Percentiles rank a stretch among this genome's conserved stretches.
Conservation (phyloP, 495 filamentous ascomycete species). For the Hypoxylon trugodes region DNA sequence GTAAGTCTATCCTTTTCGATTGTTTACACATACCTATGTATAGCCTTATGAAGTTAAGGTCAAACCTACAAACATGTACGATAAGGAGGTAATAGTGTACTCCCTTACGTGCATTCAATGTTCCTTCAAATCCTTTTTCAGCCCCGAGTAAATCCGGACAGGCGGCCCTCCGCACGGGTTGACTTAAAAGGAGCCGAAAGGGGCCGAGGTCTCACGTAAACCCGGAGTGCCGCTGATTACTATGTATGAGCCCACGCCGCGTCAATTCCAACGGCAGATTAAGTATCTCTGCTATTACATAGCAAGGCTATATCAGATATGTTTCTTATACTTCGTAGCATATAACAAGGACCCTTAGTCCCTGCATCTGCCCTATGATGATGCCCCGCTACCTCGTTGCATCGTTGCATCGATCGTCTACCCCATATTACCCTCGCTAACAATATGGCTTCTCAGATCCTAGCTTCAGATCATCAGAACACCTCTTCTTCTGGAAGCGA, state of each 20-base stretch:
- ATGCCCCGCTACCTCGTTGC: constrained; percentile 11
- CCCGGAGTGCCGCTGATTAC: constrained; percentile 36
- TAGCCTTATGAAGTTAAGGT: background rate
- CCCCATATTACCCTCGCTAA: constrained; percentile 10
- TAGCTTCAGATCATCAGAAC: constrained; percentile 14
- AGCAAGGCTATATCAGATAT: background rate
- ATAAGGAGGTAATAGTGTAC: background rate
- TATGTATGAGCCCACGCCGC: constrained; percentile 17
- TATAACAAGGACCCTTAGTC: constrained; percentile 21
- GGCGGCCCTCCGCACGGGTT: constrained; percentile 24
- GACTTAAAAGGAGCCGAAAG: constrained; percentile 27
- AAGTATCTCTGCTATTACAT: background rate
- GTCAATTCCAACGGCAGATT: constrained; percentile 10
- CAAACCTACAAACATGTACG: background rate
- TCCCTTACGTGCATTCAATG: too few relatives aligned
- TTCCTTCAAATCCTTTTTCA: background rate
- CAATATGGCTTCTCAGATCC: constrained; percentile 37
- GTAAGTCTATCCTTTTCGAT: constrained; percentile 32
- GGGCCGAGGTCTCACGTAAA: constrained; percentile 32
- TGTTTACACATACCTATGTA: background rate
- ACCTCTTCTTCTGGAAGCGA: background rate
- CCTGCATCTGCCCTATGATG: constrained; percentile 9
- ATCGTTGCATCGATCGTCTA: constrained; percentile 1
- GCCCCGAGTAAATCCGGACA: constrained; percentile 7
- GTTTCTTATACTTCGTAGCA: background rate